These are phyloP conservation scores for Lipomyces yamanashiensis DNA, from an alignment of 805 yeast species.

Conservation along the genomic window DNA sequence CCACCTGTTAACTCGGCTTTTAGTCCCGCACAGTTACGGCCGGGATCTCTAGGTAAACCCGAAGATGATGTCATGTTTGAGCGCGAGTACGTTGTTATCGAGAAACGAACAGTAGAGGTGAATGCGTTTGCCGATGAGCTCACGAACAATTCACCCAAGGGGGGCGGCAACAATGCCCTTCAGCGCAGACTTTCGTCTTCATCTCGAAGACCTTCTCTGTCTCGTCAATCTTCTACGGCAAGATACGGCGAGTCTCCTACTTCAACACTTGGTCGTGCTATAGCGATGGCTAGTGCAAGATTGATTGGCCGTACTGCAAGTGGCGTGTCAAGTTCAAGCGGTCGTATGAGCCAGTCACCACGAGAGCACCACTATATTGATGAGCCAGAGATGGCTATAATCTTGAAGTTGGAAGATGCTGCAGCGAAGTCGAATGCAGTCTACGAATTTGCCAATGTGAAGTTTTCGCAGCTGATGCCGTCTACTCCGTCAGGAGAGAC, in stretches of 20 bases:
- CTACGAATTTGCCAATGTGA: conserved; percentile 85
- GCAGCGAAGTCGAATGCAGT: conserved; percentile 93
- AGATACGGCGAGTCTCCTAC: conserved; percentile 58
- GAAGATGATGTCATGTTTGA: conserved; percentile 51
- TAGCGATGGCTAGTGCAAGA: conserved; percentile 85
- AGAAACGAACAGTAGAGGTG: conserved; percentile 91
- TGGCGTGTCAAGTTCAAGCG: conserved; percentile 9
- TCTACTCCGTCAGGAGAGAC: conserved; percentile 49
- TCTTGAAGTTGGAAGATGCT: conserved; percentile 43
- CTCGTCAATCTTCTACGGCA: conserved; percentile 6
- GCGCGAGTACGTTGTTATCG: conserved; percentile 91
- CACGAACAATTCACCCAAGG: conserved; percentile 47
- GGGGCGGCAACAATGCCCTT: conserved; percentile 1
- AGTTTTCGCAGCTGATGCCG: conserved; percentile 83
- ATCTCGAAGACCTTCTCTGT: conserved; percentile 11
- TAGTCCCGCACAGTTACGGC: neutral
- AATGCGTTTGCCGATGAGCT: conserved; percentile 94
- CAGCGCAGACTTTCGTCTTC: conserved; percentile 28
- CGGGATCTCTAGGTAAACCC: conserved; percentile 23
- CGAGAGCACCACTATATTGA: conserved; percentile 28
- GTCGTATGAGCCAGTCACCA: conserved; percentile 5
- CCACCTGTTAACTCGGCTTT: conserved; percentile 4
- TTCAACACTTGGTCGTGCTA: conserved; percentile 84
- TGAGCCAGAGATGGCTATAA: conserved; percentile 27
- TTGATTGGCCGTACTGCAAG: conserved; percentile 61